Percentiles rank a stretch among this genome's conserved stretches.
These are phyloP conservation scores for Penicillium sp. DNA, from an alignment of 2,329 filamentous ascomycete species.

Conservation along the genomic window DNA sequence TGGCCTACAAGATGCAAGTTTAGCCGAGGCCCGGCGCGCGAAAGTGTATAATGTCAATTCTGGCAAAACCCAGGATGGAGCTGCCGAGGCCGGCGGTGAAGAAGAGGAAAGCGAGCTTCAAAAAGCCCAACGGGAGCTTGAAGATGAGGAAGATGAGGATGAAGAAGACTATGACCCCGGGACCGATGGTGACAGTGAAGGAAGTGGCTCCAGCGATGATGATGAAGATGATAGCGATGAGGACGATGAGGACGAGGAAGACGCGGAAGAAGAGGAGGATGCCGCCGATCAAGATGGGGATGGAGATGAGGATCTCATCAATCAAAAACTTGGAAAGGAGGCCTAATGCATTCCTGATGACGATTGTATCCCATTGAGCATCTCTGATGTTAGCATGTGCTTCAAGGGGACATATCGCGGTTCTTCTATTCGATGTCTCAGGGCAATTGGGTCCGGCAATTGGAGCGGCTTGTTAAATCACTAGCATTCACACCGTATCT, in stretches of 20 bases:
- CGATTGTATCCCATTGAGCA: not conserved
- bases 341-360: conserved; percentile 1
- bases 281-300: conserved; percentile 29
- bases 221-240: conserved; percentile 39
- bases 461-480: not conserved
- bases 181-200: conserved; percentile 50
- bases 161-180: conserved; percentile 54
- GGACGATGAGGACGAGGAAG: conserved; percentile 38
- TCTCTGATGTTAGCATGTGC: not conserved
- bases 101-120: conserved; percentile 60
- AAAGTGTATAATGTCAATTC: conserved; percentile 58
- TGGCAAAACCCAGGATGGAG: conserved; percentile 31
- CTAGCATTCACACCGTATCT: conserved; percentile 9
- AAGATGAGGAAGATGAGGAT: conserved; percentile 46
- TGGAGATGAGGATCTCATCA: conserved; percentile 37
- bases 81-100: conserved; percentile 40
- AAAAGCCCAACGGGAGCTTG: conserved; percentile 57
- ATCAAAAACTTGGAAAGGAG: conserved; percentile 34
- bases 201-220: conserved; percentile 46
- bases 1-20: conserved; percentile 61
- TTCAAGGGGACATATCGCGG: not conserved
- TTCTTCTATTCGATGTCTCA: not conserved
- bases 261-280: conserved; percentile 27
- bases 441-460: not conserved
- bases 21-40: conserved; percentile 60